Base-by-base conservation (phyloP, 139 green algal genomes). In the Microglena sp. region DNA sequence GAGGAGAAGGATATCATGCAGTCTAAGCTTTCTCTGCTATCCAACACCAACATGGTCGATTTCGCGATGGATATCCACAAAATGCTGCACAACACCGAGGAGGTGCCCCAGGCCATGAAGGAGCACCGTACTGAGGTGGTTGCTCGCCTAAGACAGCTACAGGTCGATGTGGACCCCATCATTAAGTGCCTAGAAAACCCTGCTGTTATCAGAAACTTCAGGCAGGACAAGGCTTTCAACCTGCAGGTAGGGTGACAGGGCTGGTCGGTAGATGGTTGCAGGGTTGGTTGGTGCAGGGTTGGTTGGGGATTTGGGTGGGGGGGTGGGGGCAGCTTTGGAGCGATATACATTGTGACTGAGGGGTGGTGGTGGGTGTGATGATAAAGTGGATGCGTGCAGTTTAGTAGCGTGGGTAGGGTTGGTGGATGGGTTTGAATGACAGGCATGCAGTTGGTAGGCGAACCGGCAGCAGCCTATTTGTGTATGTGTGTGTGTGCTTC, bases 21-120 rank as follows among this genome's bases (percentile, higher is more conserved):
- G 35, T 86, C 82, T n/a, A 98, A 98, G 84, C 85, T 99, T 46
- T 86, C 90, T 30, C 82, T 99, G 55, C 82, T 99, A 29, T 71
- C 86, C 34, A 90, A 93, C 44, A 99, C 92, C 11, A 98, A 99
- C 82, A 99, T 99, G 94, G 87, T 98, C 22, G 82, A 88, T 82
- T 98, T 96, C 68, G 90, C 91, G 1, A 94, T 95, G 83, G 94
- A 99, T 56, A 95, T 98, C 67, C 85, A 96, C 75, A 92, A 94
- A 69, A 67, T 75, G 22, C 77, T 96, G 4, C 79, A 96, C 66
- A 66, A 81, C 36, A 89, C 78, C 0, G 81, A 87, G 0, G 82
- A 91, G 30, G 80, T 85, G 31, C 83, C 85, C 4, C 64, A 70
- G 40, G 50, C 67, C 4, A 84, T 92, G 79, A 72, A 77, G 67